These are phyloP conservation scores for Polytrichum commune DNA, from an alignment of 225 moss, liverwort and hornwort species.

Conservation along the genomic window DNA sequence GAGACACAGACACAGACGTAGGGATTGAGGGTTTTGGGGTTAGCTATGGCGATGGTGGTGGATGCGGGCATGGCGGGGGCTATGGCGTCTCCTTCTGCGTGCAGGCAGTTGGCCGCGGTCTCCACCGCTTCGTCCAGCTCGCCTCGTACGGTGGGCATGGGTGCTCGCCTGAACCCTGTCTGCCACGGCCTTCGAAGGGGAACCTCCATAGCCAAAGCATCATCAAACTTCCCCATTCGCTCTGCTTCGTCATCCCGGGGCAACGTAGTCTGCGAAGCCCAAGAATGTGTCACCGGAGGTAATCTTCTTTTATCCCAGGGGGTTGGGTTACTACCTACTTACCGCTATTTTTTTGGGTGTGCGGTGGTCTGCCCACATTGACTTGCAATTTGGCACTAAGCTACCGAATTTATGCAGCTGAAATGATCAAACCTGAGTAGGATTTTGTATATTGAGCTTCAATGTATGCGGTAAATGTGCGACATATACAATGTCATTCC, in stretches of 20 bases:
- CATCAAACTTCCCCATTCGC: neutral
- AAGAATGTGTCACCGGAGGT: slow-evolving; percentile 47
- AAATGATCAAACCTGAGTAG: too few relatives aligned
- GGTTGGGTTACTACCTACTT: too few relatives aligned
- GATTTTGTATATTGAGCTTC: too few relatives aligned
- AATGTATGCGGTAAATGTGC: too few relatives aligned
- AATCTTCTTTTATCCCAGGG: neutral
- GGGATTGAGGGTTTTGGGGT: too few relatives aligned
- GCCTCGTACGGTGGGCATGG: slow-evolving; percentile 8
- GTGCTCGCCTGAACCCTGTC: slow-evolving; percentile 7
- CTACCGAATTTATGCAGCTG: too few relatives aligned
- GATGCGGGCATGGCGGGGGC: slow-evolving; percentile 17
- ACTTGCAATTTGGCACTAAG: too few relatives aligned
- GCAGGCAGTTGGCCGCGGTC: too few relatives aligned
- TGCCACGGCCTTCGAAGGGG: slow-evolving; percentile 9
- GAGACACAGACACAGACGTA: too few relatives aligned
- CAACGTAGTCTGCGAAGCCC: slow-evolving; percentile 39
- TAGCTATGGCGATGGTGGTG: slow-evolving; percentile 32
- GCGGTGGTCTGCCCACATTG: too few relatives aligned
- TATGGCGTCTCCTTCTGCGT: slow-evolving; percentile 9
- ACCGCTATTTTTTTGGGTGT: too few relatives aligned
- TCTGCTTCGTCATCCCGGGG: slow-evolving; percentile 7
- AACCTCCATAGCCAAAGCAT: slow-evolving; percentile 12
- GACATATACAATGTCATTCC: too few relatives aligned
- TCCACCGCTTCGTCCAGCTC: slow-evolving; percentile 12